Evolutionary conservation across 2,329 filamentous ascomycete species (phyloP), one percentile per base, ranked within the genome.

Genomic region (Hypoxylon sp.): DNA sequence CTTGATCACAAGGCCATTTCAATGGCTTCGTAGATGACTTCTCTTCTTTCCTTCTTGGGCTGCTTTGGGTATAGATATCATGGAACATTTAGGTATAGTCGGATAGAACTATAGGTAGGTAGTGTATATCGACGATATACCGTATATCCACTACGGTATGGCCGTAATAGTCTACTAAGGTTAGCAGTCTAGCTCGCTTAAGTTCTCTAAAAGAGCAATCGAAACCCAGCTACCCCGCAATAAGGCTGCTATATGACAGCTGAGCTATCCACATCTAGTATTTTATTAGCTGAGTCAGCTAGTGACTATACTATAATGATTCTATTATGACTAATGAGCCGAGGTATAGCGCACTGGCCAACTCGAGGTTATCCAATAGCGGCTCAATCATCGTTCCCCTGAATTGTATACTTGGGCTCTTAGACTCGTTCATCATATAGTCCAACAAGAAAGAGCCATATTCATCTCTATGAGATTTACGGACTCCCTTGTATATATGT

Each of bases 191-290:
- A 31, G 26, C 24, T 44, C 24, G 22, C 17, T 19, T 54, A 42
- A 29, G 24, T 55, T 26, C 19, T 29, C n/a, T 19, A 37, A 13
- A n/a, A n/a, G n/a, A 46, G n/a, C 37, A 46, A 29, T 31, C 6
- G 5, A 53, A 37, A 31, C 19, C 48, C 17, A 46, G 11, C 17
- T 63, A 59, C 64, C 64, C 64, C 64, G 54, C 64, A 63, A 50
- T 67, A 24, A 63, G 59, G 53, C 58, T 58, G 22, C 22, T 26
- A 17, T 44, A 47, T 5, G 13, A 46, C 52, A 66, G 58, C 52
- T 59, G 59, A 63, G 31, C 17, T 35, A 6, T 47, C 1, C 11
- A n/a, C 19, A 19, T 44, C n/a, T 19, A 17, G 39, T 9, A 44
- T 19, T 19, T 11, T 11, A 44, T 44, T 8, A 19, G 39, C 39